Percentiles rank a stretch among this genome's conserved stretches.
Evolutionary conservation across 2,329 filamentous ascomycete genomes (phyloP).

Genomic region (Fusarium burgessii): DNA sequence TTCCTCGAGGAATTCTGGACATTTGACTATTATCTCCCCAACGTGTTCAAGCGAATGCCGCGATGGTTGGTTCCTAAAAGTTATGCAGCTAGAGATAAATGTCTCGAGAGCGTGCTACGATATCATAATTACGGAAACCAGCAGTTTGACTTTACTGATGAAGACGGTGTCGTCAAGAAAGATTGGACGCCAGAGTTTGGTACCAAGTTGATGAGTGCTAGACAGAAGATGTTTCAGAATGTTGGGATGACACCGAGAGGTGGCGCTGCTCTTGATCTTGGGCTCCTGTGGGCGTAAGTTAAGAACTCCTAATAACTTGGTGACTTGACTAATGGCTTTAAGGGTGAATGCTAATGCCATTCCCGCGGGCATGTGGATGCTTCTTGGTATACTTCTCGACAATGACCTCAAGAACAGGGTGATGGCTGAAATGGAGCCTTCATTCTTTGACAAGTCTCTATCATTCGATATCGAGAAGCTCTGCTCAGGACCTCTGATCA

Average conservation of each 20-base stretch:
- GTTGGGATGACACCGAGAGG: slow-evolving; percentile 25
- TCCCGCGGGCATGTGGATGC: slow-evolving; percentile 41
- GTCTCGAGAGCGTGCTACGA: slow-evolving; percentile 10
- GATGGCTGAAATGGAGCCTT: slow-evolving; percentile 31
- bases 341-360: slow-evolving; percentile 41
- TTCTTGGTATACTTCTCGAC: slow-evolving; percentile 27
- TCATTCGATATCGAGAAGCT: slow-evolving; percentile 40
- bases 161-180: slow-evolving; percentile 2
- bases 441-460: slow-evolving; percentile 4
- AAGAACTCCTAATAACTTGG: rapidly evolving
- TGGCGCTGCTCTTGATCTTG: slow-evolving; percentile 37
- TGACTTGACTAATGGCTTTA: rapidly evolving
- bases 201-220: slow-evolving; percentile 43
- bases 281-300: slow-evolving; percentile 42
- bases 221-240: slow-evolving; percentile 35
- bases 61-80: slow-evolving; percentile 31
- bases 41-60: slow-evolving; percentile 34
- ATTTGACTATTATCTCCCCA: slow-evolving; percentile 35
- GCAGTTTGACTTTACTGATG: slow-evolving; percentile 10
- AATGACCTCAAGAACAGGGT: slow-evolving; percentile 14
- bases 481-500: slow-evolving; percentile 45
- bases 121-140: slow-evolving; percentile 27
- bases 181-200: slow-evolving; percentile 44
- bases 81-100: slow-evolving; percentile 31
- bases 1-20: slow-evolving; percentile 38